Evolutionary conservation across 2,329 filamentous ascomycete species (phyloP), one percentile per base, ranked within the genome.

Genomic region (Aspergillus alliaceus): DNA sequence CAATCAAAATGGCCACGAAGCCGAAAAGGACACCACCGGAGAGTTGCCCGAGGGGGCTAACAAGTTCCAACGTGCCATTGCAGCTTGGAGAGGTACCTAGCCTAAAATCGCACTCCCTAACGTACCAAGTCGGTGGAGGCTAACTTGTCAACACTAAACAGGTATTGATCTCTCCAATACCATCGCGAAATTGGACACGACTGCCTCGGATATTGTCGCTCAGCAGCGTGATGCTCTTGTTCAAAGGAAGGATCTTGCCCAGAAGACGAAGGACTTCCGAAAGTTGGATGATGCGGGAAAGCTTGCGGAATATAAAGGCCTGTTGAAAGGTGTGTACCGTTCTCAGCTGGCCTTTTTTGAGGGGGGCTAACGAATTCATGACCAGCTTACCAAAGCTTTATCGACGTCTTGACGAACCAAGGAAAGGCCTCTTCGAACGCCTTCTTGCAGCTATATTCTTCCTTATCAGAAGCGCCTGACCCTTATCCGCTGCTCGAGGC

Each of bases 221-320:
- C 92, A 96, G 72, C 96, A 99, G 72, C 86, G 93, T 67, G 95
- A 98, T 75, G 91, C 93, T n/a, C 89, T 96, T 4, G 88, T 97
- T 0, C 93, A 99, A 73, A 85, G 95, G 53, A 99, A 99, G 72
- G 96, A 99, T 59, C 81, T 99, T 20, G 95, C 96, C n/a, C 93
- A 97, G 72, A 98, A 97, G 82, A 99, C 95, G 1, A 99, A 99
- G 70, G 93, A 98, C 68, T 99, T 98, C 67, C 84, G 93, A 59
- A 98, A 97, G 74, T 83, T 96, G 11, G 93, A 98, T 66, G 92
- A 99, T 80, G 80, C 89, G 11, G 86, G 85, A 56, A 99, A 98
- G 75, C 78, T 99, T 53, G 81, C 82, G 5, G 95, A 99, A 74
- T 87, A 96, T 79, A 99, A 98, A 77, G 86, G 86, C 37, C 78